Conservation (phyloP, 2,329 filamentous ascomycete genomes). For the Paradendryphiella salina region DNA sequence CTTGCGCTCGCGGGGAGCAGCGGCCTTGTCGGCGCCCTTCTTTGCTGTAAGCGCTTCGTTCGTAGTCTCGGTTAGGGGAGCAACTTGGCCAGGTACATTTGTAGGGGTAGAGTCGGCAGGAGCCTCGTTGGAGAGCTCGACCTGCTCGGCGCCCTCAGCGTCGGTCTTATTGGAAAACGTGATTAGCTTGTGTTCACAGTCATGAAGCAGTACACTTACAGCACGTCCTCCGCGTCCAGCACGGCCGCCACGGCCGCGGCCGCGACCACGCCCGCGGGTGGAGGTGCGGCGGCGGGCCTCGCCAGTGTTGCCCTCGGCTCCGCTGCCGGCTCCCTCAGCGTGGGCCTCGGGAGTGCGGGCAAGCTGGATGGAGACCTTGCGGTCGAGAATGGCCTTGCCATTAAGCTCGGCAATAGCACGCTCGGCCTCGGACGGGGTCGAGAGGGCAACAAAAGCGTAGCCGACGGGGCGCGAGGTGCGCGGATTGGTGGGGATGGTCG, state of each 20-base stretch:
- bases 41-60: slow-evolving; percentile 60
- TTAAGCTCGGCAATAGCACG: slow-evolving; percentile 94
- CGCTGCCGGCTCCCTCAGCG: slow-evolving; percentile 72
- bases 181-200: slow-evolving; percentile 11
- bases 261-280: slow-evolving; percentile 60
- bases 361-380: slow-evolving; percentile 98
- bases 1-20: slow-evolving; percentile 61
- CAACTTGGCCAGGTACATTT: slow-evolving; percentile 57
- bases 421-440: slow-evolving; percentile 90
- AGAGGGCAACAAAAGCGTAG: slow-evolving; percentile 98
- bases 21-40: slow-evolving; percentile 54
- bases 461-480: slow-evolving; percentile 97
- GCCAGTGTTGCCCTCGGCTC: slow-evolving; percentile 72
- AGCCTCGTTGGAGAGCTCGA: slow-evolving; percentile 55
- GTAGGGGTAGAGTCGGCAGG: slow-evolving; percentile 49
- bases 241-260: slow-evolving; percentile 64
- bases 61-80: slow-evolving; percentile 56
- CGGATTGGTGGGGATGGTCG: slow-evolving; percentile 98
- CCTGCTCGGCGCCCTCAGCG: slow-evolving; percentile 48
- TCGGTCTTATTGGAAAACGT: slow-evolving; percentile 50
- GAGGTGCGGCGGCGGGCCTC: slow-evolving; percentile 62
- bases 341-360: slow-evolving; percentile 93
- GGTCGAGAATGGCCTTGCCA: slow-evolving; percentile 92
- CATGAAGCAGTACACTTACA: slow-evolving; percentile 53
- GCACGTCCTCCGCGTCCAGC: slow-evolving; percentile 66